Conservation (phyloP, 176 grass and related monocot species). For the Guadua angustifolia region DNA sequence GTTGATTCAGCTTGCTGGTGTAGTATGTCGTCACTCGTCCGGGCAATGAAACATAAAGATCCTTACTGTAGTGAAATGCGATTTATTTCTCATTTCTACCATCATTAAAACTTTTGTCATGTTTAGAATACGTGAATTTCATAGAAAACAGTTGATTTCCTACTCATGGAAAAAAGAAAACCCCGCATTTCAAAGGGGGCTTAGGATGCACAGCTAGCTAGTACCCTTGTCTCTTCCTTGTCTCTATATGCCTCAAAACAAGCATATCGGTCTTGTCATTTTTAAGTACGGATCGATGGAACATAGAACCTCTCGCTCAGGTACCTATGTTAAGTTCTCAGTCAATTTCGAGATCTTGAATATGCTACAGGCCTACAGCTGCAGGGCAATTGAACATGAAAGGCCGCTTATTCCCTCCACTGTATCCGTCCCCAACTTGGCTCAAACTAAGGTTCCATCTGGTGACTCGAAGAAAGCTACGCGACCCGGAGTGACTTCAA, state of each 20-base stretch:
- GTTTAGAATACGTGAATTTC: background rate
- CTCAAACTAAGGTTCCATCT: slow-evolving; percentile 42
- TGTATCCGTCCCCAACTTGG: slow-evolving; percentile 5
- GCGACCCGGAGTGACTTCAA: slow-evolving; percentile 9
- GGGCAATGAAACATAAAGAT: slow-evolving; percentile 1
- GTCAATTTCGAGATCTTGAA: background rate
- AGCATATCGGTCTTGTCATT: background rate
- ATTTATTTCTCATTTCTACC: background rate
- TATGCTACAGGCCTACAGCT: background rate
- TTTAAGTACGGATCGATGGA: background rate
- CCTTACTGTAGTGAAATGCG: background rate
- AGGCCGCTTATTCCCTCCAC: slow-evolving; percentile 4
- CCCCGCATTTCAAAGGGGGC: background rate
- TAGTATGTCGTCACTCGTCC: slow-evolving; percentile 20
- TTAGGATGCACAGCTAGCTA: background rate
- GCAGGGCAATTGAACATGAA: background rate
- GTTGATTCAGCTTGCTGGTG: slow-evolving; percentile 27
- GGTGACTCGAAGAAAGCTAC: slow-evolving; percentile 28
- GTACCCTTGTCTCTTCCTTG: background rate
- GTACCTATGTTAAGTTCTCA: background rate
- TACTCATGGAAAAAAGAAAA: background rate
- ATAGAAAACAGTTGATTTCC: background rate
- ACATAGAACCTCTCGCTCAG: background rate
- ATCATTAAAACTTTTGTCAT: background rate
- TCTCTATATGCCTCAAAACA: background rate